Evolutionary conservation across 331 rosid species (phyloP).

Genomic region (Stylosanthes scabra): DNA sequence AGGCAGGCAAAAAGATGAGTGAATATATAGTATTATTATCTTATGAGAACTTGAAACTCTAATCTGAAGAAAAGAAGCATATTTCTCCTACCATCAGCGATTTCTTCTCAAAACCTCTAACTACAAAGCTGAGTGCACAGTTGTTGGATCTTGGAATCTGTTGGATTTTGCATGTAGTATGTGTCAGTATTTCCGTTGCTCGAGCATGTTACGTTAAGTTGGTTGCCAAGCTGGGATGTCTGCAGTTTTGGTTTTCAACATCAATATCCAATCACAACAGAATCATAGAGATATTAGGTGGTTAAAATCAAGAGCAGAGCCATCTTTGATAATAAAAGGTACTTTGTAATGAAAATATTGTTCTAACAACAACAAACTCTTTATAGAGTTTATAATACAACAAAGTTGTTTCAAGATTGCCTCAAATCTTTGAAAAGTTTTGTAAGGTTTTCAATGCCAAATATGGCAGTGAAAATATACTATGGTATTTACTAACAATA

Average conservation of each 20-base stretch:
- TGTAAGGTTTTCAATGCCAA: not conserved
- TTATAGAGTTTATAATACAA: not conserved
- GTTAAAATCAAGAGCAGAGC: not conserved
- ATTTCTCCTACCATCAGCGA: conserved; percentile 30
- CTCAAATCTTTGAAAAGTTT: not conserved
- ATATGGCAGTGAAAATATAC: too few species aligned
- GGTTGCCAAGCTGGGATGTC: conserved; percentile 75
- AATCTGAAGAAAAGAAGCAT: conserved; percentile 38
- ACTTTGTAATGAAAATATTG: not conserved
- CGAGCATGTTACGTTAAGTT: conserved; percentile 81
- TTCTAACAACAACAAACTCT: not conserved
- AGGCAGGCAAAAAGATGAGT: conserved; percentile 13
- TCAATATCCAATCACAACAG: conserved; percentile 3
- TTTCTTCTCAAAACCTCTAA: conserved; percentile 47
- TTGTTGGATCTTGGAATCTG: conserved; percentile 75
- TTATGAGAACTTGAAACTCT: conserved; percentile 31
- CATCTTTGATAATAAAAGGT: not conserved
- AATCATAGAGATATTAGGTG: not conserved
- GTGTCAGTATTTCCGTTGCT: conserved; percentile 66
- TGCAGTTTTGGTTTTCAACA: conserved; percentile 50
- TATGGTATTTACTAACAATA: too few species aligned
- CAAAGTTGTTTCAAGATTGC: conserved; percentile 11
- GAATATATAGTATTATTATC: conserved; percentile 18
- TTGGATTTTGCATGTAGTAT: conserved; percentile 54
- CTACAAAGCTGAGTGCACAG: conserved; percentile 75